Base-by-base conservation (phyloP, 768 basidiomycete genomes). In the Collybia sp. region DNA sequence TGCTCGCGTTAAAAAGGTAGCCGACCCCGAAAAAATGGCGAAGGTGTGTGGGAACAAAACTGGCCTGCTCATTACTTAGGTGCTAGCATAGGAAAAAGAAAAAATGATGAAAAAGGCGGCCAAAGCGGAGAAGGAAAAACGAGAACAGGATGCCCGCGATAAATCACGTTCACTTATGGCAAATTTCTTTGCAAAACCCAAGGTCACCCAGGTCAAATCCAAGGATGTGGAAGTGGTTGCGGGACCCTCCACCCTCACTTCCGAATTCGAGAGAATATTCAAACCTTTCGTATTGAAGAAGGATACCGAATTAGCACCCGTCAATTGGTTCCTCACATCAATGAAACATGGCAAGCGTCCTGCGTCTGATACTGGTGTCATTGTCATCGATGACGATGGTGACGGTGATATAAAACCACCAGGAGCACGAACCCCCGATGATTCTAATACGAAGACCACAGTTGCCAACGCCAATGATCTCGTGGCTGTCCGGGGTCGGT, bases 261-360 rank as follows among this genome's bases (percentile, higher is more conserved):
- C 77, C 12, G 86, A 93, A 39, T 95, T 90, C 54, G 76, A 84
- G 44, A 78, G 69, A 54, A 71, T 73, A 1, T 96, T 96, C 70
- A 83, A 79, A 54, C 83, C 90, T 1, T 95, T 92, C 60, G 71
- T 79, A 4, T 53, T 88, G 48, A 90, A 87, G 69, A 91, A 86
- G 57, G 88, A 80, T 49, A 76, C 79, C 5, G 69, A 72, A 19
- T 55, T 93, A 13, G 90, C 91, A 2, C 86, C 87, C 0, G 56
- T 72, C 33, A 93, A 93, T 54, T 80, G 79, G 72, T 91, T 88
- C 64, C 55, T 64, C 46, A 63, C 54, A 30, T 52, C 64, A 32
- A 66, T 60, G 48, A 63, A 55, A 44, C 52, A 50, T 46, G 53
- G 54, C 12, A 50, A 49, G 41, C 30, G 50, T 30, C 40, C 42